phyloP scores from a whole-genome alignment of 768 basidiomycete genomes.

The Panus rudis region DNA sequence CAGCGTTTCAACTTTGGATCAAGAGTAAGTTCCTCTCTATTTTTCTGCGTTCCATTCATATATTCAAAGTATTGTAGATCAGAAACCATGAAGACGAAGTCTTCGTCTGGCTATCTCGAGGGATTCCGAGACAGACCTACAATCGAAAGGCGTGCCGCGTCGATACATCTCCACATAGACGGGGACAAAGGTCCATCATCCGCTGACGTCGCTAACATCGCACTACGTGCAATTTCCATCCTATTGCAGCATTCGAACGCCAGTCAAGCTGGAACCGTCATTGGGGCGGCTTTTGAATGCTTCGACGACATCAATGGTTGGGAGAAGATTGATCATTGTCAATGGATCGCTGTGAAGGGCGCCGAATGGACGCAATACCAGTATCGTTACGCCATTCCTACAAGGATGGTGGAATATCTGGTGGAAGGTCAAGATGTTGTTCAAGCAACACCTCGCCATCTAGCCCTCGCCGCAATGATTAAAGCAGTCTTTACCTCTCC shows the following conservation, averaged over 20 bases:
- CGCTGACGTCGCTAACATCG: constrained; percentile 67
- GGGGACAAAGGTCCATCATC: constrained; percentile 79
- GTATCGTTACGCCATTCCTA: constrained; percentile 86
- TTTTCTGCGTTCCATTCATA: constrained; percentile 1
- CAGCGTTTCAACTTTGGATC: constrained; percentile 49
- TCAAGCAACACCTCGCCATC: constrained; percentile 42
- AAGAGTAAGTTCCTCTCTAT: constrained; percentile 46
- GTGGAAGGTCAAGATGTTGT: constrained; percentile 52
- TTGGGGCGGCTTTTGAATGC: constrained; percentile 67
- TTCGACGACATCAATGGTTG: constrained; percentile 60
- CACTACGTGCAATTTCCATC: constrained; percentile 63
- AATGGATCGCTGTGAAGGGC: constrained; percentile 72
- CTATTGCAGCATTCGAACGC: constrained; percentile 74
- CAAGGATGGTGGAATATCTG: constrained; percentile 74
- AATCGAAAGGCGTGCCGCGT: constrained; percentile 77
- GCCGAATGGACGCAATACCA: constrained; percentile 92
- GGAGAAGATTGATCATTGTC: constrained; percentile 62
- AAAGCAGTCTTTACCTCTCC: constrained; percentile 77
- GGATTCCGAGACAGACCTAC: constrained; percentile 80
- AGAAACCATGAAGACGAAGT: constrained; percentile 54
- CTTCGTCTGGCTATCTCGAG: constrained; percentile 71
- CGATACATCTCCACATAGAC: constrained; percentile 82
- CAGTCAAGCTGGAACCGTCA: constrained; percentile 60
- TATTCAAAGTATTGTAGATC: constrained; percentile 35
- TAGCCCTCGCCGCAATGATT: constrained; percentile 69